Base-by-base conservation (phyloP, 768 basidiomycete species). In the Hysterangium stoloniferum region DNA sequence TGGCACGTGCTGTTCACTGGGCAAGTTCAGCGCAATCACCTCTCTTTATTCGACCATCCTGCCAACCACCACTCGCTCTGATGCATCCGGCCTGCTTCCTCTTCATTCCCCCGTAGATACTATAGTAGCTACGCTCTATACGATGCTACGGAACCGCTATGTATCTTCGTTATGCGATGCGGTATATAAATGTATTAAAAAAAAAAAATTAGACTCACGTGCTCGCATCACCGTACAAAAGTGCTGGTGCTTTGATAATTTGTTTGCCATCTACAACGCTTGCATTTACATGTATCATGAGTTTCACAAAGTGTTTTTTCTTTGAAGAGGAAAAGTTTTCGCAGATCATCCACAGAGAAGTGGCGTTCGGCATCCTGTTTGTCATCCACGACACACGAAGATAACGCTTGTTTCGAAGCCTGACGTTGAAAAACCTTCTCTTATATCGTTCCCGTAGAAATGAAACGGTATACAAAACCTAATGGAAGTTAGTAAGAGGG, bases 371-470 rank as follows among this genome's bases (percentile, higher is more conserved):
- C 79, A 59, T 95, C 90, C 69, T 95, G 89, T 60, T 92, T 93
- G 66, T 95, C 92, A 60, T 99, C 95, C 17, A 99, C 94, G 2
- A 98, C 93, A n/a, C 92, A 92, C 1, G 93, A 93, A 0, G 96
- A 98, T 9, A 98, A 78, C 2, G 94, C 90, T 64, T 95, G 92
- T 66, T 99, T 99, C 57, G 83, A 86, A 12, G 87, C 92, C 67
- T 99, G 96, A 40, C 96, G 76, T 65, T 99, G 96, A 66, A 97
- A 98, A 56, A 98, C 95, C 73, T 97, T 98, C 69, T 98, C 95
- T 66, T 98, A 94, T 54, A 98, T 96, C 1, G 94, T 96, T 2
- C 94, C 95, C 0, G 93, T 92, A 4, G 90, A 86, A 57, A 97
- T 94, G 67, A 98, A 99, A 20, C 95, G 89, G 65, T 98, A 99